A percentile compares a stretch with the other conserved stretches of the same genome.
Conservation (phyloP, 805 yeast genomes). For the Ogataea wickerhamii region DNA sequence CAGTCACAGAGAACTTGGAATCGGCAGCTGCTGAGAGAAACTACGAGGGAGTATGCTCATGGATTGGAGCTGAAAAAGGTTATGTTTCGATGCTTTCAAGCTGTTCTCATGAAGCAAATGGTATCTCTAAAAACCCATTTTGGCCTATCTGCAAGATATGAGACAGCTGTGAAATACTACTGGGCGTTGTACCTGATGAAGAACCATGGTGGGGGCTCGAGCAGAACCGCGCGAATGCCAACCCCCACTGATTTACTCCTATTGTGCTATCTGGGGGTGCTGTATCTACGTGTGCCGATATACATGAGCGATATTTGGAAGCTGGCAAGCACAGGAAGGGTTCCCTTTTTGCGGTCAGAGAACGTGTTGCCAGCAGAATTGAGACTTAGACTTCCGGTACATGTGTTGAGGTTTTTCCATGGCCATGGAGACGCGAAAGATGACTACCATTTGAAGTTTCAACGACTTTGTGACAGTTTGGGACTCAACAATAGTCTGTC, state of each 20-base stretch:
- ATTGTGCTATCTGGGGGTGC: conserved; percentile 49
- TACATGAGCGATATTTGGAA: conserved; percentile 46
- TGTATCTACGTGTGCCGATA: conserved; percentile 47
- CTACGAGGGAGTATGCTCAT: conserved; percentile 14
- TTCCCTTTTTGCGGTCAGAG: conserved; percentile 39
- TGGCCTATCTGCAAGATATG: conserved; percentile 15
- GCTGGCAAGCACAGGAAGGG: conserved; percentile 38
- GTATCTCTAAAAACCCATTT: conserved; percentile 35
- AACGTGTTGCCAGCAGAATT: conserved; percentile 20
- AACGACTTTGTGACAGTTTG: conserved; percentile 7
- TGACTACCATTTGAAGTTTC: conserved; percentile 10
- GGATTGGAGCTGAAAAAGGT: conserved; percentile 23
- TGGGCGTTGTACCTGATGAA: conserved; percentile 21
- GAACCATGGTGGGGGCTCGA: conserved; percentile 6
- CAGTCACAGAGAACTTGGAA: conserved; percentile 12
- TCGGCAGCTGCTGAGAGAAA: conserved; percentile 11
- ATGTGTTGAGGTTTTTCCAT: conserved; percentile 14
- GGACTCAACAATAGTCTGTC: conserved; percentile 5
- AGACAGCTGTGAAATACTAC: conserved; percentile 31
- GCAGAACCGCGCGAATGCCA: conserved; percentile 8
- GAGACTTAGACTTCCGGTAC: conserved; percentile 15
- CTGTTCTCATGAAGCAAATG: conserved; percentile 47
- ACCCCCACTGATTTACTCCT: conserved; percentile 26
- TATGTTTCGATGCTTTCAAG: conserved; percentile 24
- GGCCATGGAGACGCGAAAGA: conserved; percentile 15